A percentile compares a stretch with the other conserved stretches of the same genome.
Evolutionary conservation across 2,329 filamentous ascomycete genomes (phyloP).

Genomic region (Fusarium sterilihyphosum): DNA sequence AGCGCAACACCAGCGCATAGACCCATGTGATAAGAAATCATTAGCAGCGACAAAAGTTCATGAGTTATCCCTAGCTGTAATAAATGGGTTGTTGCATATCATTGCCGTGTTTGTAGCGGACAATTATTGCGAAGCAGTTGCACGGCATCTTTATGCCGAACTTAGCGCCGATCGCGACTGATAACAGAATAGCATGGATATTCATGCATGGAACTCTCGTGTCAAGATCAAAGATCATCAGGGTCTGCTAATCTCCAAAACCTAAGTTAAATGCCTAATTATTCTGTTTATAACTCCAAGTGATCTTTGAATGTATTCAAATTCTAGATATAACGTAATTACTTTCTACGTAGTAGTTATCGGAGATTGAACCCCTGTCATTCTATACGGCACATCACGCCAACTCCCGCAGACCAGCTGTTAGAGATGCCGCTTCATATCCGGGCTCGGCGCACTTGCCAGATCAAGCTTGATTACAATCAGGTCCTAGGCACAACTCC

Average conservation of each 20-base stretch:
- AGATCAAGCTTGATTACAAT: background rate
- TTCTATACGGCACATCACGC: background rate
- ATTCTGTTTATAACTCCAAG: accelerated
- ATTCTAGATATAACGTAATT: background rate
- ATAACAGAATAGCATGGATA: background rate
- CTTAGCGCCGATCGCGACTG: background rate
- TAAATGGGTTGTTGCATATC: background rate
- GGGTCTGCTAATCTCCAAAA: background rate
- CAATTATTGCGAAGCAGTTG: background rate
- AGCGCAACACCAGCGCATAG: background rate
- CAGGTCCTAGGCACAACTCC: background rate
- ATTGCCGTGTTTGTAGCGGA: background rate
- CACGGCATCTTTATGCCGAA: slow-evolving; percentile 13
- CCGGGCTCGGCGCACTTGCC: background rate
- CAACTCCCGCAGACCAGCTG: background rate
- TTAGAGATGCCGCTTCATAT: background rate
- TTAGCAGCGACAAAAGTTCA: background rate
- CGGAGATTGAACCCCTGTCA: background rate
- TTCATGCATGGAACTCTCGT: background rate
- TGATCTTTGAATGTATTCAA: too few relatives aligned
- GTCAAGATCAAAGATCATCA: background rate
- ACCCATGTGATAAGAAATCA: background rate
- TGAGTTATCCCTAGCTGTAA: background rate
- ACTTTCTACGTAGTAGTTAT: accelerated
- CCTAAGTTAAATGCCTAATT: background rate